Conservation (phyloP, 352 stramenopile genomes). For the Globisporangium ultimum region DNA sequence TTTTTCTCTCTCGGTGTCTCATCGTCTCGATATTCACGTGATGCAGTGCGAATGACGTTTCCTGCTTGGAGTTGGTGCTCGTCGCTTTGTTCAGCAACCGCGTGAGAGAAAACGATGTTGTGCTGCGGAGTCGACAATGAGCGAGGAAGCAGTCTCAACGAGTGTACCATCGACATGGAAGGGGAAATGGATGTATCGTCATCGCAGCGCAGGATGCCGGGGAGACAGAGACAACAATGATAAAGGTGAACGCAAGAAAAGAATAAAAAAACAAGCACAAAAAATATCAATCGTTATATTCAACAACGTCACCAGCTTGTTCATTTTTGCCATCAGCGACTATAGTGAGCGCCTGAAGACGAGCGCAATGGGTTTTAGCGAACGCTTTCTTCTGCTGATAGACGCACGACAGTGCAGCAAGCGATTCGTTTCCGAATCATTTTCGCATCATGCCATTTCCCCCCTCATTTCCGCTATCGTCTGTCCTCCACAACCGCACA, state of each 20-base stretch:
- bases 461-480: not conserved
- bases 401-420: not conserved
- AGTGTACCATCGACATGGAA: not conserved
- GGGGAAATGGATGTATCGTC: not conserved
- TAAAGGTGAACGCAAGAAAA: conserved; percentile 1
- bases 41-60: not conserved
- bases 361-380: no score
- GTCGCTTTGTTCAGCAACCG: not conserved
- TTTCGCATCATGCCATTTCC: not conserved
- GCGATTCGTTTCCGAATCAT: not conserved
- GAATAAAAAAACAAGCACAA: conserved; percentile 6
- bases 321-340: no score
- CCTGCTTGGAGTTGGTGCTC: not conserved
- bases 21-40: not conserved
- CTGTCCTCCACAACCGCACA: not conserved
- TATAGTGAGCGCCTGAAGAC: not conserved
- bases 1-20: not conserved
- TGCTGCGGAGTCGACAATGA: not conserved
- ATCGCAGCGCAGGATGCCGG: not conserved
- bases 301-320: not conserved
- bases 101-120: not conserved
- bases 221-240: conserved; percentile 8
- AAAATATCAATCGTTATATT: not conserved
- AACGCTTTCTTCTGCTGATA: no score
- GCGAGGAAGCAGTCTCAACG: not conserved